Conservation (phyloP, 345 rosid species). For the Acer yangbiense region DNA sequence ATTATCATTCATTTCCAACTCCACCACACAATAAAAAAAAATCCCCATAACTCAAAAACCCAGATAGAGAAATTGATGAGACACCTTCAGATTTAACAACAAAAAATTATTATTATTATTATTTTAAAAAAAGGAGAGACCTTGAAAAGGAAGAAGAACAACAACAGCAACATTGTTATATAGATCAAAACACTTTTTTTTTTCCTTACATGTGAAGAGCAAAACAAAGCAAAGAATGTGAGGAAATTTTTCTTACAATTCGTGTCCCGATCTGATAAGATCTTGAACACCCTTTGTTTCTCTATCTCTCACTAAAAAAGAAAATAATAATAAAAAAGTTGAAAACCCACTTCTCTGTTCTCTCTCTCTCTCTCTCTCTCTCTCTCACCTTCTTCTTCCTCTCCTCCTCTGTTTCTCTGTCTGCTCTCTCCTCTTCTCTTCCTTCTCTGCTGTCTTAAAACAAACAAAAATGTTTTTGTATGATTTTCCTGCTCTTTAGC, state of each 20-base stretch:
- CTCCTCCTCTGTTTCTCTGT: background rate
- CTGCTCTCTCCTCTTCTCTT: slow-evolving; percentile 1
- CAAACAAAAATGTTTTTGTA: slow-evolving; percentile 7
- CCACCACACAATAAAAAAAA: background rate
- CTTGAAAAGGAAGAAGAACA: background rate
- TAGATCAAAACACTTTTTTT: slow-evolving; percentile 34
- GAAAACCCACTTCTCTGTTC: background rate
- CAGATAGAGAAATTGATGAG: background rate
- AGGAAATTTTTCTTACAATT: slow-evolving; percentile 32
- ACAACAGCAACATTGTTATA: slow-evolving; percentile 1
- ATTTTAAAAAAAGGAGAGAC: background rate
- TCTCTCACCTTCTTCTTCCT: slow-evolving; percentile 1
- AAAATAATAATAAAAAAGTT: no score
- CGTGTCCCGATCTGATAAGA: slow-evolving; percentile 52
- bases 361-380: slow-evolving; percentile 13
- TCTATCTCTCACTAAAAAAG: slow-evolving; percentile 3
- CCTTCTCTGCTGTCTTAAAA: slow-evolving; percentile 32
- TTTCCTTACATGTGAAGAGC: background rate
- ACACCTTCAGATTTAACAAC: no score
- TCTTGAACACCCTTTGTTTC: slow-evolving; percentile 39
- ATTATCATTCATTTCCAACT: background rate
- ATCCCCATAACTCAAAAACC: slow-evolving; percentile 10
- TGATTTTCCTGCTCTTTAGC: slow-evolving; percentile 36
- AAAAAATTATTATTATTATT: no score
- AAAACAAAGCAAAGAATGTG: slow-evolving; percentile 20